Conservation (phyloP, 129 eudicot species). For the Gnaphalium uliginosum region DNA sequence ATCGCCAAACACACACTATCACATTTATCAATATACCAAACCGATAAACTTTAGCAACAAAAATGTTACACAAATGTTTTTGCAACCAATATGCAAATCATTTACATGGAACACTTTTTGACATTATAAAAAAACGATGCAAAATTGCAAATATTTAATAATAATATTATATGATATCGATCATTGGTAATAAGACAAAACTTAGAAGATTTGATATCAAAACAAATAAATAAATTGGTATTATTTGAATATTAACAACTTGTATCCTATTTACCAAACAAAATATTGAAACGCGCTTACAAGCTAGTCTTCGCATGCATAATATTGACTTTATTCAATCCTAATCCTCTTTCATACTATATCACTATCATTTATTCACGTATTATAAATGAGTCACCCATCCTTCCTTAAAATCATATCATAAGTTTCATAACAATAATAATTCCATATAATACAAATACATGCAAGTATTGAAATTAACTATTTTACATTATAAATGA, state of each 20-base stretch:
- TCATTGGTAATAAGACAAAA: too few species aligned
- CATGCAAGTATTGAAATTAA: conserved; percentile 10
- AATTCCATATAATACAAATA: background rate
- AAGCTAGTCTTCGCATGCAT: conserved; percentile 35
- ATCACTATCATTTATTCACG: background rate
- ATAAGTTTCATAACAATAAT: background rate
- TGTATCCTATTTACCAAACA: conserved; percentile 26
- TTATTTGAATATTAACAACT: conserved; percentile 16
- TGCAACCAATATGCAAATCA: background rate
- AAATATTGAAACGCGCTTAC: conserved; percentile 30
- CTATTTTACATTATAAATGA: background rate
- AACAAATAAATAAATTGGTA: conserved; percentile 1
- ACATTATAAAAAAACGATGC: too few species aligned
- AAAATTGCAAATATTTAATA: too few species aligned
- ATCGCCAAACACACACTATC: too few species aligned
- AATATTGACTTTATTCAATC: conserved; percentile 20
- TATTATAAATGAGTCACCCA: conserved; percentile 23
- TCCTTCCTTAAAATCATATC: background rate
- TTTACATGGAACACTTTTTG: too few species aligned
- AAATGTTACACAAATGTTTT: too few species aligned
- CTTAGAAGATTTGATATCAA: too few species aligned
- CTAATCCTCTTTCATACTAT: conserved; percentile 6
- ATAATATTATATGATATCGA: too few species aligned
- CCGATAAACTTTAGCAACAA: too few species aligned
- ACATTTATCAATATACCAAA: too few species aligned